These are phyloP conservation scores for Entomophthora muscae DNA, from an alignment of 371 early-diverging fungal species.

Conservation along the genomic window DNA sequence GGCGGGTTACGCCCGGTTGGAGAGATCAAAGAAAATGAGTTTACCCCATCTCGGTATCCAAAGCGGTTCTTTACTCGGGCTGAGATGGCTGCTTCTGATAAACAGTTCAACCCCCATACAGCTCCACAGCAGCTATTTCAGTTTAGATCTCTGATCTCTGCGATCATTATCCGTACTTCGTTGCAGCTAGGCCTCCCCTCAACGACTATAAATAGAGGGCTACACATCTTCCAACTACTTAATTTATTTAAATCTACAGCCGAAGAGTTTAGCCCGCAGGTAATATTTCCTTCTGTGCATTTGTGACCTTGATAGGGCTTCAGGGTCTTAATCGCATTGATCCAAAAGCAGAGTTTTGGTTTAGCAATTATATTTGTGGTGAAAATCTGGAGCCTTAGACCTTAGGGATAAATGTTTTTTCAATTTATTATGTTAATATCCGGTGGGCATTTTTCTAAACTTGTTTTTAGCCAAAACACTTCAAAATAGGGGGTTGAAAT, in stretches of 20 bases:
- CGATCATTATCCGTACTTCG: not conserved
- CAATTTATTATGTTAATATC: no score
- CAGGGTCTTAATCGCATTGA: no score
- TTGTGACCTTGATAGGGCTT: no score
- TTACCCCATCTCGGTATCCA: not conserved
- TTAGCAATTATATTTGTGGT: no score
- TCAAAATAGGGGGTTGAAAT: no score
- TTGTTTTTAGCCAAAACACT: no score
- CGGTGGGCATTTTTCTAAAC: no score
- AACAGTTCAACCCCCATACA: not conserved
- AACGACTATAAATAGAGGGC: not conserved
- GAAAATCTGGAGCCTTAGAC: no score
- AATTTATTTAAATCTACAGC: not conserved
- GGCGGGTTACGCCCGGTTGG: not conserved
- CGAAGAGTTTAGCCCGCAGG: not conserved
- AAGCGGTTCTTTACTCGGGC: not conserved
- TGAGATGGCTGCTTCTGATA: not conserved
- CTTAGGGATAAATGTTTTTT: no score
- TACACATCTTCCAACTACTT: not conserved
- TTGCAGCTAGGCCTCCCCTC: not conserved
- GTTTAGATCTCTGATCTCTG: conserved; percentile 1
- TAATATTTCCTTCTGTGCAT: no score
- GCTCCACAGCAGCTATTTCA: not conserved
- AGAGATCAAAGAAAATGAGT: not conserved
- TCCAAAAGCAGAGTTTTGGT: no score